These are phyloP conservation scores for Ganoderma boninense DNA, from an alignment of 1,284 basidiomycete species.

Conservation along the genomic window DNA sequence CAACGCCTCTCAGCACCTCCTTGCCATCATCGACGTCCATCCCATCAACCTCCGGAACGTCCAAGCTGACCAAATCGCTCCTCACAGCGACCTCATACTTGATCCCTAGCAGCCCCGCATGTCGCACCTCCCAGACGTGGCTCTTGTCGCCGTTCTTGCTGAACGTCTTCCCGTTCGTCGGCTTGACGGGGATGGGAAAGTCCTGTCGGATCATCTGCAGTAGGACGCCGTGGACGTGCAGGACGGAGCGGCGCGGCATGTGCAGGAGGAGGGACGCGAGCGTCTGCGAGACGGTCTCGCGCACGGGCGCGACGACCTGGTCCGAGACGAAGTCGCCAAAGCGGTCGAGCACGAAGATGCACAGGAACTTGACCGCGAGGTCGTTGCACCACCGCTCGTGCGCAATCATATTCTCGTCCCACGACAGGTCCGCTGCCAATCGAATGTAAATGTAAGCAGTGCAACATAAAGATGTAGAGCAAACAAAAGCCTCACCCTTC, in stretches of 20 bases:
- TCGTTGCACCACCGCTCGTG: conserved; percentile 93
- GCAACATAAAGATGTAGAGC: background rate
- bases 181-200: conserved; percentile 56
- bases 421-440: conserved; percentile 32
- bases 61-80: conserved; percentile 76
- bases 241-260: conserved; percentile 82
- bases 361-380: conserved; percentile 87
- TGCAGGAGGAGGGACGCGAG: conserved; percentile 89
- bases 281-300: conserved; percentile 96
- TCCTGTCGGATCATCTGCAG: conserved; percentile 95
- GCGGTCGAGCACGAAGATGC: conserved; percentile 94
- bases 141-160: conserved; percentile 48
- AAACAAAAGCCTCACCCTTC: conserved; percentile 57
- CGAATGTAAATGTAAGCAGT: background rate
- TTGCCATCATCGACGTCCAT: conserved; percentile 48
- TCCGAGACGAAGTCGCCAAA: conserved; percentile 99
- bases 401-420: conserved; percentile 65
- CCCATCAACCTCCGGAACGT: conserved; percentile 26
- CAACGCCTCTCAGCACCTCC: conserved; percentile 76
- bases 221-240: conserved; percentile 85
- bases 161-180: conserved; percentile 46
- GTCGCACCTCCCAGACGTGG: conserved; percentile 97
- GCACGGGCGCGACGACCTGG: conserved; percentile 95
- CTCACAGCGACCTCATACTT: conserved; percentile 98
- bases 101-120: conserved; percentile 95